Percentiles rank a stretch among this genome's conserved stretches.
Evolutionary conservation across 305 asterid genomes (phyloP).

Genomic region (Galium porrigens): DNA sequence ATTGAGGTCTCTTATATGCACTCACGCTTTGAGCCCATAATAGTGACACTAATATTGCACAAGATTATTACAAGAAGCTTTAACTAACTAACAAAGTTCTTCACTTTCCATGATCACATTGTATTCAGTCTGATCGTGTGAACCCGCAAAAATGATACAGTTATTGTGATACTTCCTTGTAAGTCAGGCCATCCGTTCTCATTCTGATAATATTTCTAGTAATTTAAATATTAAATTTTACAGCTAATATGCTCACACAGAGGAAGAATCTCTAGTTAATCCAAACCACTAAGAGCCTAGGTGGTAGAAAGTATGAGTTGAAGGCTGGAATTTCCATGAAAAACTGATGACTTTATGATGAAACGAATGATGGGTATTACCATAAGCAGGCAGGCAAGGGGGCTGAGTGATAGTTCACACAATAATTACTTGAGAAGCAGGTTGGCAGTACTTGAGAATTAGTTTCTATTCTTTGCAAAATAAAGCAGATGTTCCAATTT

Average conservation of each 20-base stretch:
- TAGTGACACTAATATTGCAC: background rate
- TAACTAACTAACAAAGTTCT: no score
- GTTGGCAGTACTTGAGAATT: background rate
- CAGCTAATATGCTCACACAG: background rate
- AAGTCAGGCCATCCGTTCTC: background rate
- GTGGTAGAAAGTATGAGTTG: background rate
- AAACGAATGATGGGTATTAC: background rate
- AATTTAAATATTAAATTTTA: background rate
- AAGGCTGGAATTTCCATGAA: background rate
- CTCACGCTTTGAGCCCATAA: background rate
- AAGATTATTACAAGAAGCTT: background rate
- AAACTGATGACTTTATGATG: background rate
- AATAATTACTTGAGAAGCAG: background rate
- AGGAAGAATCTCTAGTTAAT: background rate
- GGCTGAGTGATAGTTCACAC: background rate
- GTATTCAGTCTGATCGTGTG: background rate
- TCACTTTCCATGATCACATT: background rate
- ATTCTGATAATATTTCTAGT: background rate
- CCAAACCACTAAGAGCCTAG: background rate
- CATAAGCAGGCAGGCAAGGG: background rate
- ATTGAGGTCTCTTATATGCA: background rate
- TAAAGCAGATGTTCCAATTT: background rate
- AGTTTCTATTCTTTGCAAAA: background rate
- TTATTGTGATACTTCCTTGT: constrained; percentile 11
- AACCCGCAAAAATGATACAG: background rate